Evolutionary conservation across 305 asterid species (phyloP), one percentile per base, ranked within the genome.

Genomic region (Coffea humblotiana): DNA sequence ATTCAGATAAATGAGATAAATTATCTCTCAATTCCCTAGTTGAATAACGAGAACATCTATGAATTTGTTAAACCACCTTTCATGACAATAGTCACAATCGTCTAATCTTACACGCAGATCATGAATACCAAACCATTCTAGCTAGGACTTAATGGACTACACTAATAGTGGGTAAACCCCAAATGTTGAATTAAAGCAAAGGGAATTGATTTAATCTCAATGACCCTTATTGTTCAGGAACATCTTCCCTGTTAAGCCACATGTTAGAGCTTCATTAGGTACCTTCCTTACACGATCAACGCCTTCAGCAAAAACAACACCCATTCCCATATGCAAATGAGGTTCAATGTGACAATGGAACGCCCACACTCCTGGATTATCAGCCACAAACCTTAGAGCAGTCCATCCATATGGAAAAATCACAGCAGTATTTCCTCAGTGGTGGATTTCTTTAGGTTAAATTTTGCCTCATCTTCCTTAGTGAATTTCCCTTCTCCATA

Each of bases 331-430:
- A 82, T 91, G 94, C 88, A 92, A 78, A 48, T 94, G 98, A 0
- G 97, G 93, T 29, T 94, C 98, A 4, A 92, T 91, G 35, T 94
- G 98, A 25, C 97, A 94, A 74, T 94, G 97, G 25, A 94, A 92
- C 4, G 94, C 94, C 98, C 97, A 94, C 19, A 79, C 97, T 21
- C 97, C 98, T 0, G 97, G 97, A 81, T 94, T 92, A 84, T 94
- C 88, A 15, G 96, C 92, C 71, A 85, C 89, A 74, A 94, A 94
- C 82, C 98, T 86, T 12, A 94, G 29, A 1, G 97, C 97, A 0
- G 97, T 93, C 98, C 98, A 93, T 23, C 98, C 97, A 49, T 45
- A 92, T 0, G 97, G 97, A n/a, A 83, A 93, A 10, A 94, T 67
- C 70, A 90, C 94, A 0, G 89, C 94, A 5, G 96, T 91, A 71